These are phyloP conservation scores for Ophiocordyceps polyrhachis-furcata DNA, from an alignment of 2,329 filamentous ascomycete genomes.

Conservation along the genomic window DNA sequence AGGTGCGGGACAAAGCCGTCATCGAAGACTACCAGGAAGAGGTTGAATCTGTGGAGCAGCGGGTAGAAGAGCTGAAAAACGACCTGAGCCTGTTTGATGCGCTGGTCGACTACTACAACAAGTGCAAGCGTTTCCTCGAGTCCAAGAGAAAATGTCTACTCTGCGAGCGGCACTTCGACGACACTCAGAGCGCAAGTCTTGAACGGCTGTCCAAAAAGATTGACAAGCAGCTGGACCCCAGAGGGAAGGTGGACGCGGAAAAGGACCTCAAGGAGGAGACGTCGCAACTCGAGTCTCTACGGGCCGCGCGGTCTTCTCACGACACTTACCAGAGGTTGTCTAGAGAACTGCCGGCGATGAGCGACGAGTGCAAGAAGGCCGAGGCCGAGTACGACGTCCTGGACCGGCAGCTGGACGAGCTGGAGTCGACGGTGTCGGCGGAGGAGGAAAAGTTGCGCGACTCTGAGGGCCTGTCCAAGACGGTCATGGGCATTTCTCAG, in stretches of 20 bases:
- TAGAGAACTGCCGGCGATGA: constrained; percentile 50
- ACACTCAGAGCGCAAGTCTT: constrained; percentile 33
- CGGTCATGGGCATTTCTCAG: constrained; percentile 56
- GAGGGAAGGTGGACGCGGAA: constrained; percentile 42
- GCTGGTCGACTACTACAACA: constrained; percentile 51
- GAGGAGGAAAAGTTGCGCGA: constrained; percentile 50
- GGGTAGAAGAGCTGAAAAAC: constrained; percentile 41
- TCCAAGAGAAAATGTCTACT: constrained; percentile 57
- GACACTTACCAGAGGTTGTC: constrained; percentile 57
- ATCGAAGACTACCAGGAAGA: constrained; percentile 36
- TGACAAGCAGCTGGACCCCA: constrained; percentile 40
- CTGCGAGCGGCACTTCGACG: constrained; percentile 53
- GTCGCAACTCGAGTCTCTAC: constrained; percentile 36
- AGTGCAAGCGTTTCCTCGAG: constrained; percentile 46
- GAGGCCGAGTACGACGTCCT: constrained; percentile 43
- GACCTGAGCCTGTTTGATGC: constrained; percentile 52
- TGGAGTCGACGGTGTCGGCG: constrained; percentile 47
- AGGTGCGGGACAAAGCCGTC: constrained; percentile 22
- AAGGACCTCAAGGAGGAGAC: constrained; percentile 35
- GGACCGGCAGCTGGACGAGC: constrained; percentile 42
- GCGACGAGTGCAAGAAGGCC: constrained; percentile 41
- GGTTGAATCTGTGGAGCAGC: constrained; percentile 30
- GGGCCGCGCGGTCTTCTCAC: constrained; percentile 45
- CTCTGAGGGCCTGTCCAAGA: constrained; percentile 57
- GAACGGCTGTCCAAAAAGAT: constrained; percentile 50